Evolutionary conservation across 1,284 basidiomycete genomes (phyloP).

Genomic region (Leucoagaricus sp.): DNA sequence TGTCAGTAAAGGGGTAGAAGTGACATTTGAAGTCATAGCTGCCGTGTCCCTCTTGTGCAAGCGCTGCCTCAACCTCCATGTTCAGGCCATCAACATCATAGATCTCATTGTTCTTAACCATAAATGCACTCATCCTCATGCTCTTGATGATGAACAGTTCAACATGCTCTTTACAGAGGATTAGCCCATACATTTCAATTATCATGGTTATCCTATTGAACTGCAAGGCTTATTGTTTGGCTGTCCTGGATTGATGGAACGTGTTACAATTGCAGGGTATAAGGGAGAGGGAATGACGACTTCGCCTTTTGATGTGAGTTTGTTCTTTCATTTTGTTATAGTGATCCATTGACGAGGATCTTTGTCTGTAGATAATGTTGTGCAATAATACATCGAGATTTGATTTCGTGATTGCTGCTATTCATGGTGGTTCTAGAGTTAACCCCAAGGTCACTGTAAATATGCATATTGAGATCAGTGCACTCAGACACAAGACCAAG

Average conservation of each 20-base stretch:
- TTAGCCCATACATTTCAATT: slow-evolving; percentile 77
- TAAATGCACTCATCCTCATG: slow-evolving; percentile 74
- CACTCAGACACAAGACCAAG: slow-evolving; percentile 53
- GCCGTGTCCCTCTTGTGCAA: slow-evolving; percentile 75
- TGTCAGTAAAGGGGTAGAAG: slow-evolving; percentile 75
- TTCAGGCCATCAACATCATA: slow-evolving; percentile 81
- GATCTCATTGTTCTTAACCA: slow-evolving; percentile 80
- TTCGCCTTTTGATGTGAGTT: slow-evolving; percentile 60
- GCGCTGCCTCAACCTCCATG: slow-evolving; percentile 61
- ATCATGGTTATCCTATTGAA: slow-evolving; percentile 81
- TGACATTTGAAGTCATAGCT: slow-evolving; percentile 78
- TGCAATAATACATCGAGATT: slow-evolving; percentile 66
- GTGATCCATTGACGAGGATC: background rate
- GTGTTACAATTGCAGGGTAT: slow-evolving; percentile 61
- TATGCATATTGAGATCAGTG: slow-evolving; percentile 53
- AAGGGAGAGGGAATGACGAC: slow-evolving; percentile 72
- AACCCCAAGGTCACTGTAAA: slow-evolving; percentile 55
- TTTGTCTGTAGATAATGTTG: slow-evolving; percentile 60
- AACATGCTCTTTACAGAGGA: slow-evolving; percentile 72
- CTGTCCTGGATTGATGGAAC: slow-evolving; percentile 42
- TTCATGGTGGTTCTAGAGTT: slow-evolving; percentile 49
- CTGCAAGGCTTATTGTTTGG: slow-evolving; percentile 65
- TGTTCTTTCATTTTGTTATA: slow-evolving; percentile 1
- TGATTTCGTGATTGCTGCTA: slow-evolving; percentile 59
- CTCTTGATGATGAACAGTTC: slow-evolving; percentile 66